These are phyloP conservation scores for Stagonosporopsis vannaccii DNA, from an alignment of 2,329 filamentous ascomycete genomes.

Conservation along the genomic window DNA sequence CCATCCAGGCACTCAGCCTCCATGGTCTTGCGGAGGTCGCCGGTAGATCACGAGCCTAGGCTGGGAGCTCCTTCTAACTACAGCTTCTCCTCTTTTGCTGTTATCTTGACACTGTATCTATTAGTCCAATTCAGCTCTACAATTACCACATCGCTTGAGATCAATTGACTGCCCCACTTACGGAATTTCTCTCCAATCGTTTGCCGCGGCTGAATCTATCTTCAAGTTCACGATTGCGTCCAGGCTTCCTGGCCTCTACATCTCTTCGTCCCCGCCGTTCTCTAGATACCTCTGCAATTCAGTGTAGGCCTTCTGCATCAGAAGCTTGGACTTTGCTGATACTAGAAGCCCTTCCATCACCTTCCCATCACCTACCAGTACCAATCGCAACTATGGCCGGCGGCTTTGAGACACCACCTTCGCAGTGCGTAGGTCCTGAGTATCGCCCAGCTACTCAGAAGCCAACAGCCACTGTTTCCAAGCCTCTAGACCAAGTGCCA, in stretches of 20 bases:
- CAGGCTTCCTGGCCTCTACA: conserved; percentile 3
- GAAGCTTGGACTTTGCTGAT: not conserved
- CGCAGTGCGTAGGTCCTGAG: conserved; percentile 76
- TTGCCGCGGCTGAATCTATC: conserved; percentile 18
- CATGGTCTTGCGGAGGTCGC: conserved; percentile 37
- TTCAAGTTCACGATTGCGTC: conserved; percentile 11
- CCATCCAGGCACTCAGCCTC: conserved; percentile 18
- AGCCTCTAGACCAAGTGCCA: conserved; percentile 72
- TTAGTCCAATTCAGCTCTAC: conserved; percentile 20
- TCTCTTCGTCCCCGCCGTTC: not conserved
- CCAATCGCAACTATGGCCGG: conserved; percentile 33
- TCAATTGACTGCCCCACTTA: conserved; percentile 21
- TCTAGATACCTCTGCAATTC: not conserved
- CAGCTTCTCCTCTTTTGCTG: conserved; percentile 26
- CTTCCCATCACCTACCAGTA: not conserved
- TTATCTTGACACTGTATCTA: conserved; percentile 29
- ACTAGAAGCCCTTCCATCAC: not conserved
- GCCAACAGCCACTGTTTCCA: conserved; percentile 88
- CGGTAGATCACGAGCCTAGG: conserved; percentile 45
- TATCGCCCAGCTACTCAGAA: conserved; percentile 81
- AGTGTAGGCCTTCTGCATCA: conserved; percentile 1
- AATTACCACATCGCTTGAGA: conserved; percentile 19
- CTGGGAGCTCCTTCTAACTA: conserved; percentile 24
- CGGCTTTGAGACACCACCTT: conserved; percentile 49
- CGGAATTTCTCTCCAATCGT: conserved; percentile 19